Evolutionary conservation across 257 asterid species (phyloP).

Genomic region (Apocynum venetum): DNA sequence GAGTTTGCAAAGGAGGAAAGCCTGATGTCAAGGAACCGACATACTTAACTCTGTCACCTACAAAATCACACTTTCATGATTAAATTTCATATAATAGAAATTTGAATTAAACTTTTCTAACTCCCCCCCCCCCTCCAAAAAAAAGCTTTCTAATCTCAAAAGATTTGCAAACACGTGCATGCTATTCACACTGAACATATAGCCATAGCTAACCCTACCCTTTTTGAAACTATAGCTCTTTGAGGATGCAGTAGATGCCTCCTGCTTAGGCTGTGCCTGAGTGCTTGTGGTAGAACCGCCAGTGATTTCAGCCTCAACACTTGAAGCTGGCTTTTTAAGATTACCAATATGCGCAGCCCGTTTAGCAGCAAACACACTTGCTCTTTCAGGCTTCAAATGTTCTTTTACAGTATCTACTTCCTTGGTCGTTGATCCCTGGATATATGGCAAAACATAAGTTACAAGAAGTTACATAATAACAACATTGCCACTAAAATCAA

Average conservation of each 20-base stretch:
- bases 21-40: slow-evolving; percentile 55
- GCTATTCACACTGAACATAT: neutral
- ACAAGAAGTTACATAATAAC: neutral
- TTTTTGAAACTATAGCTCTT: slow-evolving; percentile 56
- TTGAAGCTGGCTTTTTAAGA: slow-evolving; percentile 69
- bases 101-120: neutral
- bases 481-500: neutral
- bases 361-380: slow-evolving; percentile 49
- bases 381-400: slow-evolving; percentile 62
- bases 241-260: slow-evolving; percentile 80
- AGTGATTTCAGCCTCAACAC: slow-evolving; percentile 78
- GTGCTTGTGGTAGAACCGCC: slow-evolving; percentile 55
- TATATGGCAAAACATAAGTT: neutral
- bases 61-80: slow-evolving; percentile 10
- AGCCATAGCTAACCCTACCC: slow-evolving; percentile 36
- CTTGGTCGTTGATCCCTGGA: slow-evolving; percentile 60
- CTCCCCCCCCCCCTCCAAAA: too few species aligned
- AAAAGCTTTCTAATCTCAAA: neutral
- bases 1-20: slow-evolving; percentile 46
- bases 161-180: neutral
- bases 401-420: slow-evolving; percentile 64
- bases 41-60: slow-evolving; percentile 86
- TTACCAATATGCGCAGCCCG: slow-evolving; percentile 43
- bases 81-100: neutral
- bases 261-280: slow-evolving; percentile 74